These are phyloP conservation scores for Boletus rubescentipes DNA, from an alignment of 768 basidiomycete genomes.

Conservation along the genomic window DNA sequence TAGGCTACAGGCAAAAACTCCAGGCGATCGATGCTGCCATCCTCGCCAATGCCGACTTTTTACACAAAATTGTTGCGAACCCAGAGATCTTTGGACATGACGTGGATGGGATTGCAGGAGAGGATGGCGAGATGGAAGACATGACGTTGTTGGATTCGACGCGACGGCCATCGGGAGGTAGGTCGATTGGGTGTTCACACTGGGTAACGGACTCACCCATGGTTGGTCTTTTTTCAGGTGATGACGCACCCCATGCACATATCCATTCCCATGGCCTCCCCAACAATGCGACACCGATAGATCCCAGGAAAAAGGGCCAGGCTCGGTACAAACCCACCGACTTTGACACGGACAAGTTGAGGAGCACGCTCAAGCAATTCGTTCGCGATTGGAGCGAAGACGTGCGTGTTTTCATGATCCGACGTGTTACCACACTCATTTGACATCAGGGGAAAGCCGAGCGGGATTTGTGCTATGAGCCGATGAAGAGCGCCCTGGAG, in stretches of 20 bases:
- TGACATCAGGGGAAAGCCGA: constrained; percentile 64
- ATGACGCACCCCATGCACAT: no score
- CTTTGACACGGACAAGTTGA: constrained; percentile 84
- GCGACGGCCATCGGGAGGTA: constrained; percentile 7
- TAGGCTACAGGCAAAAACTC: constrained; percentile 81
- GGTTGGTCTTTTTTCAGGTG: no score
- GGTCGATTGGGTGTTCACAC: no score
- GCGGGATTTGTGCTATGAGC: constrained; percentile 75
- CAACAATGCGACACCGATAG: no score
- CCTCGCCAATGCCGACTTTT: constrained; percentile 73
- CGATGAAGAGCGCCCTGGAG: constrained; percentile 75
- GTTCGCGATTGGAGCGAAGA: constrained; percentile 92
- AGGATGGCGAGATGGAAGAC: constrained; percentile 19
- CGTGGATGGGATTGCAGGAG: constrained; percentile 23
- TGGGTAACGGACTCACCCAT: no score
- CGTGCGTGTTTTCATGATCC: constrained; percentile 39
- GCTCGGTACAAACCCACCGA: constrained; percentile 53
- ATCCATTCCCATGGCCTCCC: no score
- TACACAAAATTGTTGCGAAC: constrained; percentile 69
- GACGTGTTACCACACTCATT: neutral
- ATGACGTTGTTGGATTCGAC: constrained; percentile 17
- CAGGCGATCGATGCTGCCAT: constrained; percentile 81
- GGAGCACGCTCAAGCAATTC: constrained; percentile 90
- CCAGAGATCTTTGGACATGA: constrained; percentile 79
- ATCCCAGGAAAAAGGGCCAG: no score